Conservation (phyloP, 495 filamentous ascomycete species). For the Aspergillus conjunctus region DNA sequence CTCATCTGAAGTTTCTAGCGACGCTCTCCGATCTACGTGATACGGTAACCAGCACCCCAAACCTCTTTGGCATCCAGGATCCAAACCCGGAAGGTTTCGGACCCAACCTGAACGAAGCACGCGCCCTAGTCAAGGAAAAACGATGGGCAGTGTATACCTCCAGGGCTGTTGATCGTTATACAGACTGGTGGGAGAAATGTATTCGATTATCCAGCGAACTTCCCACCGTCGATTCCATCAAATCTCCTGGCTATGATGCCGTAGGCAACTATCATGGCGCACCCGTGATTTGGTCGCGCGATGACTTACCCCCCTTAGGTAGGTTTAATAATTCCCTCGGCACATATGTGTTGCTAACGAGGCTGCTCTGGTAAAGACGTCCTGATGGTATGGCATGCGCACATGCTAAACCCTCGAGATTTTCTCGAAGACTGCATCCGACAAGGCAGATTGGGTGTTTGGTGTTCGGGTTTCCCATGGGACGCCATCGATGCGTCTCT, state of each 20-base stretch:
- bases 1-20: conserved; percentile 76
- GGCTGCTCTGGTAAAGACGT: conserved; percentile 58
- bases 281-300: conserved; percentile 20
- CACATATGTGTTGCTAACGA: conserved; percentile 10
- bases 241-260: conserved; percentile 15
- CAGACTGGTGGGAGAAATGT: conserved; percentile 63
- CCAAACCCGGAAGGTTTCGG: conserved; percentile 33
- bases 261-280: conserved; percentile 12
- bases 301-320: conserved; percentile 39
- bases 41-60: conserved; percentile 61
- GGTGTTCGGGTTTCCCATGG: conserved; percentile 75
- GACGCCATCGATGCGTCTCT: conserved; percentile 63
- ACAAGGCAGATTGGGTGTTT: conserved; percentile 58
- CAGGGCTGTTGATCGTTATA: conserved; percentile 72
- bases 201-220: conserved; percentile 16
- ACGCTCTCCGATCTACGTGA: conserved; percentile 70
- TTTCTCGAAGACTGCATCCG: conserved; percentile 81
- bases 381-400: conserved; percentile 87
- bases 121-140: conserved; percentile 67
- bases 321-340: conserved; percentile 9
- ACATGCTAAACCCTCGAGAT: conserved; percentile 77
- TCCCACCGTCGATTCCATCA: conserved; percentile 15
- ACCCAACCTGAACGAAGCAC: conserved; percentile 22
- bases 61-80: conserved; percentile 66
- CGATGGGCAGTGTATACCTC: conserved; percentile 78